Base-by-base conservation (phyloP, 2,329 filamentous ascomycete genomes). In the Ophiostoma sp. region DNA sequence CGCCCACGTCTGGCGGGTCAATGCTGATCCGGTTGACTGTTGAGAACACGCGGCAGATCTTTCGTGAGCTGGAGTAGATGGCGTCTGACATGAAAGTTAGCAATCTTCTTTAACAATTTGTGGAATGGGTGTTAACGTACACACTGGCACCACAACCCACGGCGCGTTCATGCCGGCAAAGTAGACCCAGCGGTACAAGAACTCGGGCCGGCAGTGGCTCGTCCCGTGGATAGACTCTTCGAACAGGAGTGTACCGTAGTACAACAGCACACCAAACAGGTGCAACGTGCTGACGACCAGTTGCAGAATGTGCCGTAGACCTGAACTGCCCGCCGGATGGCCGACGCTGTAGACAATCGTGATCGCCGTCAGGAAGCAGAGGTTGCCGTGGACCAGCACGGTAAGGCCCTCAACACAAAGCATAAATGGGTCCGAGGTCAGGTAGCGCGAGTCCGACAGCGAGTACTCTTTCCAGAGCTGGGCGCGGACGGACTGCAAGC, bases 381-480 rank as follows among this genome's bases (percentile, higher is more conserved):
- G 83, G 1, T 89, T 89, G 0, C 88, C 90, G 87, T 87, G 90
- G 57, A 84, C 78, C 50, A 88, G 78, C 88, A 90, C 90, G 0
- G 94, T 97, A 75, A 97, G 89, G 22, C 87, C 89, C 85, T 97
- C 94, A 81, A 97, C 91, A 80, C 92, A 95, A n/a, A 97, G 84
- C 77, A 96, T 94, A 78, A 97, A 94, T 0, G 91, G 87, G 79
- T 96, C 92, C 22, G 90, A 90, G 2, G 91, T 94, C 77, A 97
- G 84, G 79, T 97, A 97, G 59, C 94, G 88, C 72, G 94, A 97
- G 83, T 97, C 94, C 2, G 93, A 95, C 45, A 95, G 86, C 2
- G 93, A 87, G 80, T 97, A 97, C 82, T 97, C 94, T 80, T 97
- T 97, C 94, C 94, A 97, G 61, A 97, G 85, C 83, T 97, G 93